These are phyloP conservation scores for Fusarium fracticaudum DNA, from an alignment of 2,329 filamentous ascomycete genomes.

Conservation along the genomic window DNA sequence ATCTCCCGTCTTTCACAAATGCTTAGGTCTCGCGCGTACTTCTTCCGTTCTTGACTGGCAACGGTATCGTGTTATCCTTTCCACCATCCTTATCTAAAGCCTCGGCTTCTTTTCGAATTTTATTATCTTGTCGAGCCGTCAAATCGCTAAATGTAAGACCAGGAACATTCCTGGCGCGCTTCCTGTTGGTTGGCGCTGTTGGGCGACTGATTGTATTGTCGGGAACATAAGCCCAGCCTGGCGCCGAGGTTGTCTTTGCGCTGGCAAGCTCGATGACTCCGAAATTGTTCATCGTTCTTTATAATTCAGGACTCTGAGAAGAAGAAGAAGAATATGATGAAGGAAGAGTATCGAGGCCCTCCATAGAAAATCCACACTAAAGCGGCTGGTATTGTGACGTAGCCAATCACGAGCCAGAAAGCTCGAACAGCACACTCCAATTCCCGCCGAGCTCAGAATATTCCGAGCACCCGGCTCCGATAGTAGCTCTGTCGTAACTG, in stretches of 20 bases:
- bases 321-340: not conserved
- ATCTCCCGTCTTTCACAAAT: not conserved
- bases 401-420: constrained; percentile 42
- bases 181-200: constrained; percentile 68
- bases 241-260: constrained; percentile 73
- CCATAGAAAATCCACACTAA: constrained; percentile 31
- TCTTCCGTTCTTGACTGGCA: constrained; percentile 65
- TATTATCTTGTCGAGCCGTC: constrained; percentile 83
- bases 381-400: constrained; percentile 28
- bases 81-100: constrained; percentile 84
- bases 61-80: constrained; percentile 75
- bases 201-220: constrained; percentile 72
- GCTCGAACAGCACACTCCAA: constrained; percentile 18
- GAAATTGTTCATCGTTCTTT: constrained; percentile 67
- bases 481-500: constrained; percentile 16
- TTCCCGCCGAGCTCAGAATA: constrained; percentile 35
- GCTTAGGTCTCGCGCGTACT: constrained; percentile 43
- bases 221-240: constrained; percentile 93
- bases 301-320: not conserved
- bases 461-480: constrained; percentile 41
- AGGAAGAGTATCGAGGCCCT: not conserved
- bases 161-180: constrained; percentile 72
- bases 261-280: constrained; percentile 86
- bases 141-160: constrained; percentile 69
- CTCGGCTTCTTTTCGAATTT: constrained; percentile 82